Percentiles rank a stretch among this genome's conserved stretches.
These are phyloP conservation scores for Citrullus colocynthis DNA, from an alignment of 306 rosid species.

Conservation along the genomic window DNA sequence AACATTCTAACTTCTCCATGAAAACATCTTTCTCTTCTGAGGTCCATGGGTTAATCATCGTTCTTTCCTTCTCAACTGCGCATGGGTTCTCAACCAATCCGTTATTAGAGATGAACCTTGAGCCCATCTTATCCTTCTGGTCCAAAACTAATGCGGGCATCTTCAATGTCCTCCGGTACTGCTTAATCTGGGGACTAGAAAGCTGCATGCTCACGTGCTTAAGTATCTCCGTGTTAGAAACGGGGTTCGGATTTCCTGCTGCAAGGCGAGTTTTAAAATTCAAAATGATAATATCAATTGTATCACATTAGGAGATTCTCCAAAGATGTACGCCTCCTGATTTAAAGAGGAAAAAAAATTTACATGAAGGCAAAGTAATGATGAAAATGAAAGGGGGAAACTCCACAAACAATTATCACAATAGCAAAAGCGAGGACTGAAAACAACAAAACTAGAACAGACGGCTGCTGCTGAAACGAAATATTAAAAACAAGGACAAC, in stretches of 20 bases:
- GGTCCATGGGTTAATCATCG: slow-evolving; percentile 78
- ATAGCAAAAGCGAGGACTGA: not conserved
- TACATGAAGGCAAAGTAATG: not conserved
- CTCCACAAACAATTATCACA: not conserved
- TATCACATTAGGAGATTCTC: slow-evolving; percentile 10
- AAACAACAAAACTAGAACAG: not conserved
- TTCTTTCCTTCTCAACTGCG: slow-evolving; percentile 72
- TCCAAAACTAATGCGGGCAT: slow-evolving; percentile 88
- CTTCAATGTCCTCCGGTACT: slow-evolving; percentile 44
- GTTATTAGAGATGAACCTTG: slow-evolving; percentile 62
- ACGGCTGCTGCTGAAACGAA: not conserved
- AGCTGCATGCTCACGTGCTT: slow-evolving; percentile 58
- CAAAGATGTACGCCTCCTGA: slow-evolving; percentile 5
- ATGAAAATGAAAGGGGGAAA: not conserved
- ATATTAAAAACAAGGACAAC: not conserved
- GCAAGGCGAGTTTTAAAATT: slow-evolving; percentile 13
- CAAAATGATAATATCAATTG: slow-evolving; percentile 7
- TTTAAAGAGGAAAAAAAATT: slow-evolving; percentile 6
- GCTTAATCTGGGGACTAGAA: slow-evolving; percentile 41
- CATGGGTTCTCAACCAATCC: slow-evolving; percentile 82
- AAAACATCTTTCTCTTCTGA: slow-evolving; percentile 57
- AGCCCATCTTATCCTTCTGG: slow-evolving; percentile 45
- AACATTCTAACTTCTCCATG: slow-evolving; percentile 45
- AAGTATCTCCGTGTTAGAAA: slow-evolving; percentile 44
- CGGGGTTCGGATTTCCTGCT: slow-evolving; percentile 59